Conservation (phyloP, 306 rosid species). For the Malus fusca region DNA sequence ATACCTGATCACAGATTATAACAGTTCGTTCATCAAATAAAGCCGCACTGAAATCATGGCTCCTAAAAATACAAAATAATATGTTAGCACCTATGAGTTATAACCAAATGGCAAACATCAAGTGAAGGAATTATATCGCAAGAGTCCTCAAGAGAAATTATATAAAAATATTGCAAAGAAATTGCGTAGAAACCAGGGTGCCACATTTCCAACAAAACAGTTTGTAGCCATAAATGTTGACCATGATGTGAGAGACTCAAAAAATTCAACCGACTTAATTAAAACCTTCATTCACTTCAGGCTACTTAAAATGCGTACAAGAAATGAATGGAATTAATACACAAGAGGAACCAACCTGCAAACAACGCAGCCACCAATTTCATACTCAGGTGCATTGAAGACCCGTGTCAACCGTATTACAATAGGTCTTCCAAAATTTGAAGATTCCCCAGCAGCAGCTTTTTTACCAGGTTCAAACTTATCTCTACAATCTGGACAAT, state of each 20-base stretch:
- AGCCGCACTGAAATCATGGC: conserved; percentile 82
- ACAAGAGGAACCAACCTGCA: conserved; percentile 59
- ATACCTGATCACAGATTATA: conserved; percentile 94
- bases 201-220: not conserved
- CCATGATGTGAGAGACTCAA: not conserved
- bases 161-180: not conserved
- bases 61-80: conserved; percentile 34
- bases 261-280: not conserved
- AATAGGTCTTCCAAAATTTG: conserved; percentile 57
- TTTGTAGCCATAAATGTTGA: not conserved
- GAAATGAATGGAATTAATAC: not conserved
- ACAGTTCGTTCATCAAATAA: conserved; percentile 89
- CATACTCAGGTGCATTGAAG: conserved; percentile 73
- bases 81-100: not conserved
- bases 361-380: conserved; percentile 95
- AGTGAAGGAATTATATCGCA: not conserved
- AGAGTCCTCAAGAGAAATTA: not conserved
- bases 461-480: conserved; percentile 47
- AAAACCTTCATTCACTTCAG: not conserved
- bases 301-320: not conserved
- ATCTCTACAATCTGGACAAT: conserved; percentile 74
- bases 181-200: not conserved
- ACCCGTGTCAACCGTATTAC: conserved; percentile 79
- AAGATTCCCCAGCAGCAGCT: conserved; percentile 35
- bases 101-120: not conserved